Evolutionary conservation across 306 rosid species (phyloP), one percentile per base, ranked within the genome.

Genomic region (Vachellia pachyceras): DNA sequence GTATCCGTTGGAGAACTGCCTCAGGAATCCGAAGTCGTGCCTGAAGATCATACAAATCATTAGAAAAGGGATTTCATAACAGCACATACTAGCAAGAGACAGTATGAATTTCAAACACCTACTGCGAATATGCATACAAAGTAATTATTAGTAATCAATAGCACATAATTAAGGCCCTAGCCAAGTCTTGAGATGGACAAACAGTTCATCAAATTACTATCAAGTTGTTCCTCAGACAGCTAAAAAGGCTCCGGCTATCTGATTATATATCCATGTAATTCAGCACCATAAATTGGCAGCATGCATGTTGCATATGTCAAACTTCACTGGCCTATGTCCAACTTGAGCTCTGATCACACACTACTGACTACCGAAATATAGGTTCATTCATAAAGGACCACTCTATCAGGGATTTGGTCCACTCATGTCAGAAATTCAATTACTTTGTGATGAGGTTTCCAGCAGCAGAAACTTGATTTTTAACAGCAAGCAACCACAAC

Each of bases 1-100:
- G 82, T 71, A 96, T 88, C 86, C 86, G 89, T 84, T 73, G 81
- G 71, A 92, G 91, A 82, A 93, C 87, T 73, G 10, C 83, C 73
- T 90, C 87, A 36, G 93, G 72, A 83, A 96, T 89, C n/a, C 78
- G 89, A 70, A 35, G 94, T 2, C 98, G 98, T 41, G 94, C 97
- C 99, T 96, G 90, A 71, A 81, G 60, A 79, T 75, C 77, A 79
- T 7, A 65, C 55, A 57, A 55, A 33, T 69, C 49, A 63, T 64
- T 29, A 74, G 72, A 49, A 76, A 70, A 80, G 75, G 68, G 49
- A 68, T 49, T 66, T 23, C 36, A 50, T 20, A 64, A 18, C 60
- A 86, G 74, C 65, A 77, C 67, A 74, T 70, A 66, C 60, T 58
- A 70, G 69, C 6, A 42, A 65, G 35, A 78, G 75, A 76, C 23